A percentile compares a stretch with the other conserved stretches of the same genome.
Evolutionary conservation across 2,329 filamentous ascomycete species (phyloP).

Genomic region (Colletotrichum eleusines): DNA sequence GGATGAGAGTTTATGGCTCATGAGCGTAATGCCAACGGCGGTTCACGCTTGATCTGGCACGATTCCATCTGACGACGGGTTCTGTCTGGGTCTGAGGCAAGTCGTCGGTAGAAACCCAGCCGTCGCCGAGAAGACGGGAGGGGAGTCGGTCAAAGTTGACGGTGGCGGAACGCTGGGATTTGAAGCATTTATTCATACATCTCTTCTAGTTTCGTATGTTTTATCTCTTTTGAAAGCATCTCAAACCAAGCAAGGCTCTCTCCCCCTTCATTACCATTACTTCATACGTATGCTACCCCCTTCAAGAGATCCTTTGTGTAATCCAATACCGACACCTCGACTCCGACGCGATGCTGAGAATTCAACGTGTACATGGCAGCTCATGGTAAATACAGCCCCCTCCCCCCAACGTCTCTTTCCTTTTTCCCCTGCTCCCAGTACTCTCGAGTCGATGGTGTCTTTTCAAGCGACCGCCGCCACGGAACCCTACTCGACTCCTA

Average conservation of each 20-base stretch:
- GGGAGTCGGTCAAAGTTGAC: no score
- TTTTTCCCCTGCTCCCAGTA: background rate
- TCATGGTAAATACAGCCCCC: background rate
- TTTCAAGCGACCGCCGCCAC: background rate
- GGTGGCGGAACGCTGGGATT: background rate
- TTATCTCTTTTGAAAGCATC: background rate
- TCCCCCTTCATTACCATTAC: conserved; percentile 16
- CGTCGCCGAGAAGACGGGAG: no score
- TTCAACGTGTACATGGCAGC: conserved; percentile 7
- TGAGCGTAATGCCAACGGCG: background rate
- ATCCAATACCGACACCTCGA: background rate
- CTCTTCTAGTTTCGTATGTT: background rate
- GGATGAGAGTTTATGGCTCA: background rate
- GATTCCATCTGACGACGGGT: background rate
- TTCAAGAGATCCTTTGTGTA: background rate
- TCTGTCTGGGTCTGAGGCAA: background rate
- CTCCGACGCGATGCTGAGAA: conserved; percentile 30
- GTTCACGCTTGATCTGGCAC: background rate
- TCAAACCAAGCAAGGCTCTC: no score
- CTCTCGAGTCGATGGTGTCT: background rate
- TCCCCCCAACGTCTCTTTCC: background rate
- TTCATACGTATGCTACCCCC: conserved; percentile 1
- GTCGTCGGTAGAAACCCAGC: background rate
- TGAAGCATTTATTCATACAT: background rate
- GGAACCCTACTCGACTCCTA: background rate